Percentiles rank a stretch among this genome's conserved stretches.
Evolutionary conservation across 305 asterid genomes (phyloP).

Genomic region (Plantago coronopus): DNA sequence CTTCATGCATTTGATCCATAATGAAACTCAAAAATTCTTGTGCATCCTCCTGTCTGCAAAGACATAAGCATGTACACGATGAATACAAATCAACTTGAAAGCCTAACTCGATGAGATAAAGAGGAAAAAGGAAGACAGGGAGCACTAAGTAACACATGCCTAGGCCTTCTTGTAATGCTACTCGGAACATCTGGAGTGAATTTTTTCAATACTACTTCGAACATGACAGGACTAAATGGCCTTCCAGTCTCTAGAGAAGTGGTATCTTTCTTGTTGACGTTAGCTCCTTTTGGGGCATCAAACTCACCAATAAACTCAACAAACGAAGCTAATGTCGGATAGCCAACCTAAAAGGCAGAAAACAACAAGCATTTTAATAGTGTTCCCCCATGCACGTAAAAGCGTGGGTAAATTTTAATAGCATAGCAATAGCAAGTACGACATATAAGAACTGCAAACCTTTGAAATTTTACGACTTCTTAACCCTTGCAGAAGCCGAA

Average conservation of each 20-base stretch:
- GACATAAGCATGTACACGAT: too few relatives aligned
- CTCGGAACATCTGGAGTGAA: conserved; percentile 82
- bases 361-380: not conserved
- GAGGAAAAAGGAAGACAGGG: too few relatives aligned
- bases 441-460: conserved; percentile 20
- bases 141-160: not conserved
- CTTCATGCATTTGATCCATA: conserved; percentile 92
- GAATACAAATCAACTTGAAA: too few relatives aligned
- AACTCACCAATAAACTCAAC: conserved; percentile 63
- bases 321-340: conserved; percentile 76
- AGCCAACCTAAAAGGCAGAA: conserved; percentile 27
- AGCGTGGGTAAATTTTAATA: not conserved
- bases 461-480: conserved; percentile 47
- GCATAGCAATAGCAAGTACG: too few relatives aligned
- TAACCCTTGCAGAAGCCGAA: conserved; percentile 59
- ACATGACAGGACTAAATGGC: conserved; percentile 70
- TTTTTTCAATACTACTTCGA: conserved; percentile 63
- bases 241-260: conserved; percentile 50
- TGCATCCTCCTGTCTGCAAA: conserved; percentile 73
- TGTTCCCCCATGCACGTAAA: not conserved
- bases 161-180: conserved; percentile 60
- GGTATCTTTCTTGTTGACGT: conserved; percentile 45
- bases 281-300: conserved; percentile 48
- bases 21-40: conserved; percentile 83
- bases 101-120: too few relatives aligned